These are phyloP conservation scores for Magnusiomyces tetraspermus DNA, from an alignment of 1,139 yeast genomes.

Conservation along the genomic window DNA sequence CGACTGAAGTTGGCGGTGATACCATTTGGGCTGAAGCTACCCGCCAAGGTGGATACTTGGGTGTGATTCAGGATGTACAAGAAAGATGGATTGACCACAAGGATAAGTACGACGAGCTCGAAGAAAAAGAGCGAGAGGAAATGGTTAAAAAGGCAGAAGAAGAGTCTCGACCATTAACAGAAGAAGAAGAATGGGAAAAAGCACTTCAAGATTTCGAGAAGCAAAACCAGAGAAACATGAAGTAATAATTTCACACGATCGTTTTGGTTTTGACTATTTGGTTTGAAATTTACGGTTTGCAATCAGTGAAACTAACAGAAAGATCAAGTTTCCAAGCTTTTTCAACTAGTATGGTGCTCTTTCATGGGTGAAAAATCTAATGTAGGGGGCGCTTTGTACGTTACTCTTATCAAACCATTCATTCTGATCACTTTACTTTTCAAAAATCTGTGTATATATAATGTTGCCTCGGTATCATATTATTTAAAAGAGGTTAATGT, in stretches of 20 bases:
- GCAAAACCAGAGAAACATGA: slow-evolving; percentile 19
- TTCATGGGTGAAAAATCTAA: no score
- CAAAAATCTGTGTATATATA: no score
- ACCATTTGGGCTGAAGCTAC: slow-evolving; percentile 93
- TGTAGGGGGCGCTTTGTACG: no score
- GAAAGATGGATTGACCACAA: slow-evolving; percentile 94
- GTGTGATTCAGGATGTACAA: slow-evolving; percentile 63
- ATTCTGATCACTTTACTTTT: no score
- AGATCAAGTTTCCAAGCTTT: no score
- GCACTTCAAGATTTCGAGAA: slow-evolving; percentile 60
- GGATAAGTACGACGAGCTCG: slow-evolving; percentile 59
- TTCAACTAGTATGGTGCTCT: no score
- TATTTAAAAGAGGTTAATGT: no score
- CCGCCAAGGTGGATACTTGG: slow-evolving; percentile 55
- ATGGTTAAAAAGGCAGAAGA: slow-evolving; percentile 25
- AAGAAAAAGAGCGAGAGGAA: slow-evolving; percentile 40
- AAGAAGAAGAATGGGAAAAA: slow-evolving; percentile 63
- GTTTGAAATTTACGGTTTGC: no score
- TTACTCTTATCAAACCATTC: no score
- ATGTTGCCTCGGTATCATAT: no score
- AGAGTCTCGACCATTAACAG: slow-evolving; percentile 31
- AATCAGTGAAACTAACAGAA: no score
- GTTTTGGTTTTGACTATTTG: no score
- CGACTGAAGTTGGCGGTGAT: slow-evolving; percentile 91
- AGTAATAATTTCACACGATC: neutral